Percentiles rank a stretch among this genome's conserved stretches.
phyloP scores from a whole-genome alignment of 2,329 filamentous ascomycete species.

The Tolypocladium endophyticum region DNA sequence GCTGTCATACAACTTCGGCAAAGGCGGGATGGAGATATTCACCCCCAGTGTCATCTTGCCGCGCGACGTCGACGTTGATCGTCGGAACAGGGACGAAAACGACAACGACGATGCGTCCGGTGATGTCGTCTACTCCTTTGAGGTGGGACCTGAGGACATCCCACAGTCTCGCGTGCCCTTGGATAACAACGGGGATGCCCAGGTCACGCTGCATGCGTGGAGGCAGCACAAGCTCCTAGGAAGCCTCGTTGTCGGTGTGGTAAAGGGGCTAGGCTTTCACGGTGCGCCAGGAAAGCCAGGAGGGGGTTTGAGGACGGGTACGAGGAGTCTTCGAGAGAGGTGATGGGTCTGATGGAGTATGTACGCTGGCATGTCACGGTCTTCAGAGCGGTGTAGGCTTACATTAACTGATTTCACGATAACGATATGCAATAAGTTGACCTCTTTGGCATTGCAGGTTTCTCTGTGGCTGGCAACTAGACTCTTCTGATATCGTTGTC shows the following conservation, averaged over 20 bases:
- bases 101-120: neutral
- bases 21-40: neutral
- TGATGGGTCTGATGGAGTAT: neutral
- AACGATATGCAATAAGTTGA: neutral
- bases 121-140: neutral
- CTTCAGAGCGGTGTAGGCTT: neutral
- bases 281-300: neutral
- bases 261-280: neutral
- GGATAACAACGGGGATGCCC: neutral
- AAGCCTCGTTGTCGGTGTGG: conserved; percentile 1
- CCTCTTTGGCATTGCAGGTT: neutral
- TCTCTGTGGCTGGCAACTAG: neutral
- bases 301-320: neutral
- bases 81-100: neutral
- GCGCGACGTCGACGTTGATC: neutral
- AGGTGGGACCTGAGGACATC: neutral
- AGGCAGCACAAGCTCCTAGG: neutral
- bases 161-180: neutral
- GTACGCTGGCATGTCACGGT: neutral
- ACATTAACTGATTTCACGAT: neutral
- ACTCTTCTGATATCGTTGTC: neutral
- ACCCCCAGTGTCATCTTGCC: neutral
- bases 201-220: conserved; percentile 3
- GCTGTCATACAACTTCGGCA: conserved; percentile 5
- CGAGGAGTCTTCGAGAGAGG: neutral